Evolutionary conservation across 73 alveolate genomes (phyloP), one percentile per base, ranked within the genome.

Genomic region (Paraurostyla sp.): DNA sequence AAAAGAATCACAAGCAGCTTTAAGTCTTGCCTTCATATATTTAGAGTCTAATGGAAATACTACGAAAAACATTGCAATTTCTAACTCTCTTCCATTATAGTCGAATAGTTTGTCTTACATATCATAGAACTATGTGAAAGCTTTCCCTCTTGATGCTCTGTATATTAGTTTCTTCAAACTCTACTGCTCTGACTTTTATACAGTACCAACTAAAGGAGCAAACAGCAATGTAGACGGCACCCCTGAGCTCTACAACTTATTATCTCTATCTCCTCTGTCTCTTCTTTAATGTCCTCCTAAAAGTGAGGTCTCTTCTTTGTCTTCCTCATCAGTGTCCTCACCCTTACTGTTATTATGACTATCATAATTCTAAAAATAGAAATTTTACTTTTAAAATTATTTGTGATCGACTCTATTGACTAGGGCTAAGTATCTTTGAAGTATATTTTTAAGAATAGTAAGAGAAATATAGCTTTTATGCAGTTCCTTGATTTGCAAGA

Each of bases 101-200:
- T 83, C 92, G 22, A 38, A 40, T 30, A 83, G 60, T 52, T 85
- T 92, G 81, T 95, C 86, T 54, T 91, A 90, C 60, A 97, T 80
- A 50, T 95, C 94, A 68, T 83, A 85, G 81, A 95, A 89, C 87
- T 88, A 57, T 0, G 95, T 96, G 54, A 95, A 59, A 22, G 98
- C 98, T 58, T 97, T 93, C 35, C 97, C 98, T 90, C 95, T 93
- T 32, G 98, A 92, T 32, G 90, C 93, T 90, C 99, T 91, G 89
- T 96, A 97, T 41, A 98, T 91, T 69, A 96, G 76, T 80, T 93
- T 96, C 68, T 94, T 82, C 56, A 96, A 52, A 88, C 97, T 91
- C 57, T 89, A 52, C 48, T 83, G 89, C 51, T 98, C 99, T 32
- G 83, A 95, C 49, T 49, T 83, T 52, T 95, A 86, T 48, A 98